phyloP scores from a whole-genome alignment of 352 stramenopile genomes.

The Phytopythium kandeliae region DNA sequence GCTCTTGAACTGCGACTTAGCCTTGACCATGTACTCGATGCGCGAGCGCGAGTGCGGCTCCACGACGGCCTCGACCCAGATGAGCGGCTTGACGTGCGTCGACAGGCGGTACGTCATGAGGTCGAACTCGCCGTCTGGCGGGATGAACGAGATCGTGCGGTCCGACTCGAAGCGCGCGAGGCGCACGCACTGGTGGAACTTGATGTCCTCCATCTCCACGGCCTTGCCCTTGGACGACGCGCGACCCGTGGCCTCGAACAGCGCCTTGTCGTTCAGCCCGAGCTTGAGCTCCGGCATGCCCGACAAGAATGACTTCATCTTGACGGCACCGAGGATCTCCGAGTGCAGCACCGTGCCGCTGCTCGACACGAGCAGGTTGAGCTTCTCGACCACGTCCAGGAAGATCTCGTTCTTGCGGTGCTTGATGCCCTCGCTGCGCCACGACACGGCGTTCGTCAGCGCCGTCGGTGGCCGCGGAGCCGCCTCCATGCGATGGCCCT shows the following conservation, averaged over 20 bases:
- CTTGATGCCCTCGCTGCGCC: constrained; percentile 98
- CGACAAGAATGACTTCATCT: constrained; percentile 98
- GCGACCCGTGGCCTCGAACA: constrained; percentile 97
- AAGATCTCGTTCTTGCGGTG: constrained; percentile 99
- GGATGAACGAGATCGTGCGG: constrained; percentile 99
- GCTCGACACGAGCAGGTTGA: constrained; percentile 93
- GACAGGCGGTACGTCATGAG: constrained; percentile 98
- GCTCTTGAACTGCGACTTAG: constrained; percentile 98
- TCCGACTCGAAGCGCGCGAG: constrained; percentile 99
- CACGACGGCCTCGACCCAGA: constrained; percentile 98
- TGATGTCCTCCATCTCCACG: constrained; percentile 99
- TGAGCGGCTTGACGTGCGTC: constrained; percentile 99
- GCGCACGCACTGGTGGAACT: constrained; percentile 99
- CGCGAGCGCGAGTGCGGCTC: constrained; percentile 95
- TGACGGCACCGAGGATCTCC: constrained; percentile 98
- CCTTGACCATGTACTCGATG: constrained; percentile 99
- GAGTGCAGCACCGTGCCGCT: constrained; percentile 98
- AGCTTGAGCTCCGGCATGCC: constrained; percentile 99
- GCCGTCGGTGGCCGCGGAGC: constrained; percentile 92
- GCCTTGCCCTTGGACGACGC: constrained; percentile 89
- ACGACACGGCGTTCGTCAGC: constrained; percentile 98
- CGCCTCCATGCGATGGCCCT: constrained; percentile 93
- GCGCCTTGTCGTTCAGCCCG: constrained; percentile 99
- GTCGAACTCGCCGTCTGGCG: constrained; percentile 99
- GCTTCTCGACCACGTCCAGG: constrained; percentile 99